Conservation (phyloP, 1,284 basidiomycete genomes). For the Cutaneotrichosporon sp. region DNA sequence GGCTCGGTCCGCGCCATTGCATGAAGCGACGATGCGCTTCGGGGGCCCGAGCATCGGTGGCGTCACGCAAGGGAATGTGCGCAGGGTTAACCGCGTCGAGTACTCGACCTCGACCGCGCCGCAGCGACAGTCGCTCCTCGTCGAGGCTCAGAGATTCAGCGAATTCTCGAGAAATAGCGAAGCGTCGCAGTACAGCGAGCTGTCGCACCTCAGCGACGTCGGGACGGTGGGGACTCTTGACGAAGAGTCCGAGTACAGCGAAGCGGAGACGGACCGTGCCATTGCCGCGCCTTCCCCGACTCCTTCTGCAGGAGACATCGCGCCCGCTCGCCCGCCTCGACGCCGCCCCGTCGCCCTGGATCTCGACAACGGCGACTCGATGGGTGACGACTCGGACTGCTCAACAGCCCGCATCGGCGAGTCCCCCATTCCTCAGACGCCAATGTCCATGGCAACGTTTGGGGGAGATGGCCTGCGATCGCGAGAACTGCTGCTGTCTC, state of each 20-base stretch:
- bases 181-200: neutral
- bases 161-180: slow-evolving; percentile 5
- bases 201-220: slow-evolving; percentile 1
- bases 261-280: slow-evolving; percentile 2
- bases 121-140: slow-evolving; percentile 15
- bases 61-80: slow-evolving; percentile 3
- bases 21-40: neutral
- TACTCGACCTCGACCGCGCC: slow-evolving; percentile 5
- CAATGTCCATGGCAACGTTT: slow-evolving; percentile 13
- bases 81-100: slow-evolving; percentile 6
- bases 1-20: neutral
- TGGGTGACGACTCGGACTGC: neutral
- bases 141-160: slow-evolving; percentile 13
- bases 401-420: slow-evolving; percentile 3
- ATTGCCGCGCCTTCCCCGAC: neutral
- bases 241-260: slow-evolving; percentile 2
- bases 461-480: slow-evolving; percentile 17
- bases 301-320: neutral
- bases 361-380: slow-evolving; percentile 5
- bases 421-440: slow-evolving; percentile 5
- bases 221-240: slow-evolving; percentile 3
- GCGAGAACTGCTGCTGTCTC: slow-evolving; percentile 13
- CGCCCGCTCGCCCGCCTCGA: slow-evolving; percentile 10
- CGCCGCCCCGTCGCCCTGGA: slow-evolving; percentile 6
- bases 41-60: neutral